Conservation (phyloP, 305 asterid species). For the Coffea humblotiana region DNA sequence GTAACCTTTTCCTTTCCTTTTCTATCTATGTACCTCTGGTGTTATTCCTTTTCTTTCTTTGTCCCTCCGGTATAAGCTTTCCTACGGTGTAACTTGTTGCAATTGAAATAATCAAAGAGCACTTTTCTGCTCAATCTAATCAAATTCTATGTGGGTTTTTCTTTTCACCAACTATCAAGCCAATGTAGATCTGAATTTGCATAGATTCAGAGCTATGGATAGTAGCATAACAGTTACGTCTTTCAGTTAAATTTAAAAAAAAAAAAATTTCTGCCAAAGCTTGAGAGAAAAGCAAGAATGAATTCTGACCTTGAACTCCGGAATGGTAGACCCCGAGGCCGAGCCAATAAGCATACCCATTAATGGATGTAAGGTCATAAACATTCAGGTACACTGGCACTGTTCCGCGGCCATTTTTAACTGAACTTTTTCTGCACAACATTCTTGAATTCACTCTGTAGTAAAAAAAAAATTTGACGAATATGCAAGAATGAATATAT, state of each 20-base stretch:
- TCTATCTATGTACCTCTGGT: no score
- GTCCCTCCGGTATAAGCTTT: no score
- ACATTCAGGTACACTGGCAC: conserved; percentile 71
- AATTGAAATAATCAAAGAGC: background rate
- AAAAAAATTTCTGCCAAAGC: background rate
- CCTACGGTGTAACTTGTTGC: no score
- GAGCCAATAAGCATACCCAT: conserved; percentile 81
- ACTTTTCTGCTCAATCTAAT: background rate
- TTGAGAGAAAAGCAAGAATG: background rate
- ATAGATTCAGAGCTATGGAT: background rate
- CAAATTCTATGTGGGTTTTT: background rate
- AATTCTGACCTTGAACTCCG: conserved; percentile 63
- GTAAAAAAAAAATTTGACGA: no score
- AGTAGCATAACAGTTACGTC: background rate
- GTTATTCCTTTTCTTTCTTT: no score
- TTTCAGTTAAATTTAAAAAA: background rate
- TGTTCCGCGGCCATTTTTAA: conserved; percentile 48
- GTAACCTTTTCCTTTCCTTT: no score
- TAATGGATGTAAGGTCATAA: conserved; percentile 68
- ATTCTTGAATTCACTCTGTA: conserved; percentile 18
- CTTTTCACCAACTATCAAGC: no score
- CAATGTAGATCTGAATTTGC: background rate
- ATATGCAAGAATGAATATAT: background rate
- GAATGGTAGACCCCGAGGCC: conserved; percentile 93
- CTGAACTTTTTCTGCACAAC: conserved; percentile 66